Base-by-base conservation (phyloP, 2,329 filamentous ascomycete genomes). In the Tolypocladium cylindrosporum region DNA sequence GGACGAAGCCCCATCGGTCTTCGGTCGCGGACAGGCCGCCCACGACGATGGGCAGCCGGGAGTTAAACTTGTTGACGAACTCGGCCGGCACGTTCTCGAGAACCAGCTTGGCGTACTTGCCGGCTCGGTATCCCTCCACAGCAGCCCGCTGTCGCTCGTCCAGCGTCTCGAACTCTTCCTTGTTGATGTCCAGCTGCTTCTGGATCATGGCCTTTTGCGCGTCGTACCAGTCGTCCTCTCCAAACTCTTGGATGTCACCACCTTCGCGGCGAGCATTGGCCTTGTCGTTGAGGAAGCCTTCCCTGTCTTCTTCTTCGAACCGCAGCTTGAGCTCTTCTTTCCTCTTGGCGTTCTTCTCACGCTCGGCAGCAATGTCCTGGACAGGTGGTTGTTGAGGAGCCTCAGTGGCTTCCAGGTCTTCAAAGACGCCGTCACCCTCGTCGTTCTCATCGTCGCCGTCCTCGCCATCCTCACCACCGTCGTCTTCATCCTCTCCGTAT, bases 201-300 rank as follows among this genome's bases (percentile, higher is more conserved):
- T 97, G 90, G 59, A 99, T 86, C 71, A 89, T 82, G 39, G 94
- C 90, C 76, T 99, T 99, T 70, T 99, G 94, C 36, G 89, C 85
- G 69, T 97, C 94, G 70, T 99, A 99, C 95, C 95, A 99, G 58
- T 99, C 90, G 69, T 99, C 94, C 73, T 99, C 94, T 56, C 92
- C 94, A 67, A 96, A 97, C 68, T 95, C 88, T 56, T 93, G 85
- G 7, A 85, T 78, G 3, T 81, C 80, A 40, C 81, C 87, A 37
- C 83, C 85, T 63, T 91, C 88, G 62, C 84, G 79, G 41, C 88
- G 82, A 13, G 88, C 88, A 55, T 87, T 84, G 36, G 89, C 86
- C 69, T 95, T 95, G 73, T 94, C 91, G 68, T 95, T 95, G 67
- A 89, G 85, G 70, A 97, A 92, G 0, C 94, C 94, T 69, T 99